These are phyloP conservation scores for Chlamydomonas applanata DNA, from an alignment of 139 green algal genomes.

Conservation along the genomic window DNA sequence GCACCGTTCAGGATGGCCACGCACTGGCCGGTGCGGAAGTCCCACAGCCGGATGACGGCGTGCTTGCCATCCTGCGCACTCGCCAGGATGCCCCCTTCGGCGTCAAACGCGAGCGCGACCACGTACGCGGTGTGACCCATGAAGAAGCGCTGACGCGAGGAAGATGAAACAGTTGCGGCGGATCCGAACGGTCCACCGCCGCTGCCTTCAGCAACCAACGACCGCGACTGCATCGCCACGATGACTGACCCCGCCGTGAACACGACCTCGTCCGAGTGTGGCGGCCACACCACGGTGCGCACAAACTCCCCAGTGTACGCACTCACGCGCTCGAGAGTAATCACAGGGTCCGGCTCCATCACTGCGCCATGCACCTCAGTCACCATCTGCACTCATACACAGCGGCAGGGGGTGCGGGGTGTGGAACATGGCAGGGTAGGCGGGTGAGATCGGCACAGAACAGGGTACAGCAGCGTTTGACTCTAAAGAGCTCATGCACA, in stretches of 20 bases:
- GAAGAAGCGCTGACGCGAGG: slow-evolving; percentile 67
- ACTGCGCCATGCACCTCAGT: not conserved
- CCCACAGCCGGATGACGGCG: slow-evolving; percentile 71
- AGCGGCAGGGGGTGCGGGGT: not conserved
- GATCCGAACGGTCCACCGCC: too few relatives aligned
- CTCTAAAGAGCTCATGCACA: too few relatives aligned
- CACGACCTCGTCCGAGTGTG: slow-evolving; percentile 52
- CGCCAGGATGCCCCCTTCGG: slow-evolving; percentile 52
- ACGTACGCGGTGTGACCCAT: slow-evolving; percentile 61
- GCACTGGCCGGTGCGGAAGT: slow-evolving; percentile 51
- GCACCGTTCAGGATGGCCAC: slow-evolving; percentile 53
- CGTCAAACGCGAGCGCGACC: slow-evolving; percentile 53
- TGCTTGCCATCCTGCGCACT: slow-evolving; percentile 71
- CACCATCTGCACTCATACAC: not conserved
- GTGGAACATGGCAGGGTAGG: too few relatives aligned
- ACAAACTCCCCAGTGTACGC: slow-evolving; percentile 61
- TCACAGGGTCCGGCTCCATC: slow-evolving; percentile 32
- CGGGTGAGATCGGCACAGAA: too few relatives aligned
- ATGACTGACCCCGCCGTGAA: slow-evolving; percentile 55
- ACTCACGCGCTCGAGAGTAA: slow-evolving; percentile 54
- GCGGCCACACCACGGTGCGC: slow-evolving; percentile 46
- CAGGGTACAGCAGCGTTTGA: too few relatives aligned
- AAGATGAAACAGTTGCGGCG: not conserved
- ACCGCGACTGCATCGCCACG: slow-evolving; percentile 49
- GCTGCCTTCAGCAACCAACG: too few relatives aligned